Conservation (phyloP, 2,329 filamentous ascomycete genomes). For the Lomentospora prolificans region DNA sequence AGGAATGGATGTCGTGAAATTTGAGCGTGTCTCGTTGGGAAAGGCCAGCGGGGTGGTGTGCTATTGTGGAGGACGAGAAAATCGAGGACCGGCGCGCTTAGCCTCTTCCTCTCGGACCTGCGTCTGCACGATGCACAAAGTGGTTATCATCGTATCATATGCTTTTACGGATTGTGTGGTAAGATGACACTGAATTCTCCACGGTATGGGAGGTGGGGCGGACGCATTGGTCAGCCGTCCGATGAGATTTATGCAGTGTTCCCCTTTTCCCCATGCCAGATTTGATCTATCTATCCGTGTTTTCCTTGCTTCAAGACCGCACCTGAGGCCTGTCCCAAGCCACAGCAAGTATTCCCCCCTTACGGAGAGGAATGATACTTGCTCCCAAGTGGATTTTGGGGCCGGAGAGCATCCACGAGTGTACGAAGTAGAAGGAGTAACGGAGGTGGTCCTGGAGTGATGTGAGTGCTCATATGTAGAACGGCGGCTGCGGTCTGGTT, state of each 20-base stretch:
- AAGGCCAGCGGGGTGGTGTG: not conserved
- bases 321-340: not conserved
- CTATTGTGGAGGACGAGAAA: not conserved
- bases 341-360: not conserved
- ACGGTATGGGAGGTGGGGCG: not conserved
- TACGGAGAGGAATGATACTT: too few relatives aligned
- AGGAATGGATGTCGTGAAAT: not conserved
- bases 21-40: not conserved
- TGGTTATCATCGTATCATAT: not conserved
- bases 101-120: slow-evolving; percentile 2
- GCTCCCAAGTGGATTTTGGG: too few relatives aligned
- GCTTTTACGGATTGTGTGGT: not conserved
- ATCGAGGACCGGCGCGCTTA: slow-evolving; percentile 1
- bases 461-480: too few relatives aligned
- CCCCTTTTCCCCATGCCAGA: not conserved
- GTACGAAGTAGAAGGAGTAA: not conserved
- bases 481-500: not conserved
- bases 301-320: too few relatives aligned
- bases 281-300: not conserved
- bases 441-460: not conserved
- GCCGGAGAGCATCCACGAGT: not conserved
- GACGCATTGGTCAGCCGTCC: not conserved
- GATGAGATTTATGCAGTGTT: not conserved
- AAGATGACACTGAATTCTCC: not conserved
- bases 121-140: slow-evolving; percentile 1